Base-by-base conservation (phyloP, 768 basidiomycete genomes). In the Psilocybe subaeruginosa region DNA sequence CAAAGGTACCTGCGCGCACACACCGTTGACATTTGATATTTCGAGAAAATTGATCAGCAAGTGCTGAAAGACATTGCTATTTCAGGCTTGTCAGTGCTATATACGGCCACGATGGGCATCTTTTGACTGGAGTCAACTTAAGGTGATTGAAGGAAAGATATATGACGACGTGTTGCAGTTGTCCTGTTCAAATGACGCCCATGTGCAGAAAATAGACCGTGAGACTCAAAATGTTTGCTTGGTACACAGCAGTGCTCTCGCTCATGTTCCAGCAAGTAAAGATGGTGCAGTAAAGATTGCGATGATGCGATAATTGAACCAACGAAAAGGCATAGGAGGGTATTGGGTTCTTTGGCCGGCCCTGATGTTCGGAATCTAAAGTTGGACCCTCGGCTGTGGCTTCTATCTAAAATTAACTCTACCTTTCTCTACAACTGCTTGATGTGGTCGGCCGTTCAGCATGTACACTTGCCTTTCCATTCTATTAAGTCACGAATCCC, bases 401-500 rank as follows among this genome's bases (percentile, higher is more conserved):
- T 33, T 35, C 47, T 35, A n/a, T 30, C 31, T 53, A 53, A 53
- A 53, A n/a, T 53, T 53, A 37, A 53, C 30, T 53, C 33, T n/a
- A 53, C 29, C 51, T 35, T 31, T 35, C 31, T n/a, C 51, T 33
- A 53, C 51, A 53, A 53, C 51, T 31, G 30, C 51, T 23, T 53
- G 51, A 35, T 53, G 51, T 51, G 51, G 8, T 53, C 30, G 3
- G 30, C 30, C 50, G 50, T 31, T n/a, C 50, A 51, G 51, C 49
- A 53, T 37, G 33, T 53, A 35, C 51, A 53, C n/a, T 31, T 53
- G 7, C 41, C 43, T 55, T 54, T 41, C 59, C 35, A 49, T 60
- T 39, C 39, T 58, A 39, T 49, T 51, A 58, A 31, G 14, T 51
- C 57, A 50, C 48, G 54, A 55, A 41, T 29, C 23, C 29, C 33